A percentile compares a stretch with the other conserved stretches of the same genome.
These are phyloP conservation scores for Spirogloea muscicola DNA, from an alignment of 139 green algal genomes.

Conservation along the genomic window DNA sequence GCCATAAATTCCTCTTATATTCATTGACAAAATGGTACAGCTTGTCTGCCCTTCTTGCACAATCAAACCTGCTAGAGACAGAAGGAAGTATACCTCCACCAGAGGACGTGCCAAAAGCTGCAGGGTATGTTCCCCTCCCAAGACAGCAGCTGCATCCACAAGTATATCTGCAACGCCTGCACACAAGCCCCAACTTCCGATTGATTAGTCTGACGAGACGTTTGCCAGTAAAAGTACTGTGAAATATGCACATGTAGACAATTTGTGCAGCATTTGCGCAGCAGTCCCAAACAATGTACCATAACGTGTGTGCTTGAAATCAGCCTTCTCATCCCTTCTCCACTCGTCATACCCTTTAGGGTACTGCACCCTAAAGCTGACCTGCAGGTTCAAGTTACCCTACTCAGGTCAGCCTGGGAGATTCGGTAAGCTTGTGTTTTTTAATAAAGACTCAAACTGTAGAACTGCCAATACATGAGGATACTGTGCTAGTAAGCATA, in stretches of 20 bases:
- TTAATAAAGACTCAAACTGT: not conserved
- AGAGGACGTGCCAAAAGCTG: slow-evolving; percentile 35
- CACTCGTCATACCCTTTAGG: slow-evolving; percentile 49
- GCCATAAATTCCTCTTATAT: not conserved
- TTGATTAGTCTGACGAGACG: too few species aligned
- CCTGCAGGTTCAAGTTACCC: too few species aligned
- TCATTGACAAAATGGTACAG: not conserved
- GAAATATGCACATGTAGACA: too few species aligned
- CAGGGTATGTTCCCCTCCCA: slow-evolving; percentile 18
- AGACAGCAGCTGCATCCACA: slow-evolving; percentile 58
- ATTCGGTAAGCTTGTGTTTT: not conserved
- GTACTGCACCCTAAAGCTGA: slow-evolving; percentile 46
- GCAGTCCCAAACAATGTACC: too few species aligned
- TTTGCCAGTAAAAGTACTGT: not conserved
- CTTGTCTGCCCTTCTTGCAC: not conserved
- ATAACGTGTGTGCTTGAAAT: slow-evolving; percentile 67
- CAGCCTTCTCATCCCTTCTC: slow-evolving; percentile 62
- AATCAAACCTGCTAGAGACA: not conserved
- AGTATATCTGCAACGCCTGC: slow-evolving; percentile 65
- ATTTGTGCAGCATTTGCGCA: too few species aligned
- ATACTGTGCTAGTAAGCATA: not conserved
- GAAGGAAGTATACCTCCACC: slow-evolving; percentile 24
- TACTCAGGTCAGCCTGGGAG: too few species aligned
- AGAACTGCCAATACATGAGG: not conserved
- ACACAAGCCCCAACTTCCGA: not conserved